A percentile compares a stretch with the other conserved stretches of the same genome.
phyloP scores from a whole-genome alignment of 352 stramenopile genomes.

The Globisporangium sylvaticum region DNA sequence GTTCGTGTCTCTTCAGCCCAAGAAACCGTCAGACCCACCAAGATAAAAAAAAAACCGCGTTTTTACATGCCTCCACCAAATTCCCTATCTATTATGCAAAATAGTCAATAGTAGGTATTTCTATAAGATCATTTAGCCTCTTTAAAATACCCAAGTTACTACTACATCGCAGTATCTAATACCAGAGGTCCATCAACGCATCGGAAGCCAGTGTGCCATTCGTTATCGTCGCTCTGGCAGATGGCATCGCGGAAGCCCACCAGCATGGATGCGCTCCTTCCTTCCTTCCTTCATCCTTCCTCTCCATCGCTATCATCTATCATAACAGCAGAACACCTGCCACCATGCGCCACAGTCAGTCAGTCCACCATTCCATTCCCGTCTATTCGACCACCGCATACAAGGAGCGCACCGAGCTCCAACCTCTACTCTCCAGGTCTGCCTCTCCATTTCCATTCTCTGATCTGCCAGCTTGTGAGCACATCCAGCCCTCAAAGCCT shows the following conservation, averaged over 20 bases:
- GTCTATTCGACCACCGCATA: neutral
- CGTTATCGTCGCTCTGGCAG: neutral
- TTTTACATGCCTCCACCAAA: neutral
- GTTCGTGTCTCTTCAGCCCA: conserved; percentile 5
- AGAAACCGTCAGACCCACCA: neutral
- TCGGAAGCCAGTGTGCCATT: neutral
- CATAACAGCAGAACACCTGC: neutral
- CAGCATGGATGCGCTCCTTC: neutral
- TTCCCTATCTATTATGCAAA: neutral
- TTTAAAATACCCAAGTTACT: neutral
- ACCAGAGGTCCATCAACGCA: neutral
- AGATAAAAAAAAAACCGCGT: neutral
- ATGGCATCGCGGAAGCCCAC: neutral
- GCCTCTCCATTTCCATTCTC: neutral
- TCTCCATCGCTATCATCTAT: neutral
- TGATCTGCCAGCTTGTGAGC: neutral
- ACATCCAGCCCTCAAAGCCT: neutral
- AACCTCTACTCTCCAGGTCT: neutral
- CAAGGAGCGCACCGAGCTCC: neutral
- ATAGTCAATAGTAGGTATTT: too few relatives aligned
- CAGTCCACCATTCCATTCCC: neutral
- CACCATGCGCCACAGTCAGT: neutral
- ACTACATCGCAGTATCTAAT: neutral
- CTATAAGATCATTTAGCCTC: too few relatives aligned
- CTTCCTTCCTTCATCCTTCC: too few relatives aligned